Conservation (phyloP, 208 protist genomes). For the Acanthamoeba lenticulata region DNA sequence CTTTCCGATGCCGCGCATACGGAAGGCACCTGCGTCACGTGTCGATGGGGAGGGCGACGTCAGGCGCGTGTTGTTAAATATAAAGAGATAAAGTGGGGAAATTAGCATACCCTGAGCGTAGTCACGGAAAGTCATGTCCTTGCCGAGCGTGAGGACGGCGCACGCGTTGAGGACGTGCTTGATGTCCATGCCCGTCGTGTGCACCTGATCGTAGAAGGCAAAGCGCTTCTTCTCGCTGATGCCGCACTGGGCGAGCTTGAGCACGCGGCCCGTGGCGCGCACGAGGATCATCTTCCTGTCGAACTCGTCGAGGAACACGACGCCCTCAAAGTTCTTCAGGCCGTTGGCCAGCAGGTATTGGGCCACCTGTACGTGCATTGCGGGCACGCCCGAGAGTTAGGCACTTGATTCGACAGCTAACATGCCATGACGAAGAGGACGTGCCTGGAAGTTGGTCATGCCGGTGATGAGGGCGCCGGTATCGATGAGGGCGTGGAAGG, state of each 20-base stretch:
- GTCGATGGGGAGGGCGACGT: too few relatives aligned
- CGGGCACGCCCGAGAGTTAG: background rate
- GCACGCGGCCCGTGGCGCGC: constrained; percentile 87
- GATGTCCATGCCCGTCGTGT: constrained; percentile 96
- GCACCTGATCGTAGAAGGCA: constrained; percentile 94
- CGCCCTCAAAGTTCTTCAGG: constrained; percentile 90
- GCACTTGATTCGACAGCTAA: too few relatives aligned
- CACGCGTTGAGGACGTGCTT: constrained; percentile 92
- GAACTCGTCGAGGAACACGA: constrained; percentile 93
- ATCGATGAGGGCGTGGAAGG: constrained; percentile 94
- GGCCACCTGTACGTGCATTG: constrained; percentile 84
- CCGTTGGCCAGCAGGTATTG: constrained; percentile 89
- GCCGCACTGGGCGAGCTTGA: constrained; percentile 93
- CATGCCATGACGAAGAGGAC: background rate
- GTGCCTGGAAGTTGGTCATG: constrained; percentile 91
- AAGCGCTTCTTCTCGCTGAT: constrained; percentile 92
- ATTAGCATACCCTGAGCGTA: constrained; percentile 93
- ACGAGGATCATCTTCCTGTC: constrained; percentile 95
- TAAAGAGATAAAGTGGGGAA: too few relatives aligned
- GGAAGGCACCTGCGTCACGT: constrained; percentile 82
- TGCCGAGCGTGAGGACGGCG: constrained; percentile 94
- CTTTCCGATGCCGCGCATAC: constrained; percentile 94
- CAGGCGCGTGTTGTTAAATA: too few relatives aligned
- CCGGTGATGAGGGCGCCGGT: constrained; percentile 96
- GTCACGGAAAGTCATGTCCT: constrained; percentile 96